These are phyloP conservation scores for Aureoboletus auriporus DNA, from an alignment of 768 basidiomycete species.

Conservation along the genomic window DNA sequence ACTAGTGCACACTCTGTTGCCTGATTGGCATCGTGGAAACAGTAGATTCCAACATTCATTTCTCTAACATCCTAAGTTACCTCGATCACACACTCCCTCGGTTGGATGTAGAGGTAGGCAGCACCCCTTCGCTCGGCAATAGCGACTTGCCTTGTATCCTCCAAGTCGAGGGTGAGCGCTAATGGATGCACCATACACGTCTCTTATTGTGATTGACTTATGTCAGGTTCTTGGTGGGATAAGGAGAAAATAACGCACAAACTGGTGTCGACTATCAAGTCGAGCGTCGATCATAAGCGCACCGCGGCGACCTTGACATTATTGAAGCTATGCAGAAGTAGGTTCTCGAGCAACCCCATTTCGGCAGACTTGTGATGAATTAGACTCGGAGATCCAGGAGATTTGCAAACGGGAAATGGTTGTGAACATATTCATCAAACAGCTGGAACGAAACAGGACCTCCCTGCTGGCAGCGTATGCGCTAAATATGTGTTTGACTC, in stretches of 20 bases:
- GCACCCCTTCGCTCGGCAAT: neutral
- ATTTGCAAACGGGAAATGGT: neutral
- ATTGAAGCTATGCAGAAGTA: constrained; percentile 9
- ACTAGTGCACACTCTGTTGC: neutral
- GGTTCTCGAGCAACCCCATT: neutral
- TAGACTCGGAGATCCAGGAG: neutral
- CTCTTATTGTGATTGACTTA: neutral
- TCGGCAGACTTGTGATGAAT: neutral
- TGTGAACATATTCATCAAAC: neutral
- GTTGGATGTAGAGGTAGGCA: constrained; percentile 1
- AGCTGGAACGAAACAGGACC: neutral
- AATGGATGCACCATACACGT: too few species aligned
- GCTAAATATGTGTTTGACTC: neutral
- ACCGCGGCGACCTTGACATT: constrained; percentile 5
- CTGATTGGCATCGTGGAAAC: neutral
- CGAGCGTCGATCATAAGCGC: neutral
- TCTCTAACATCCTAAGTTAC: constrained; percentile 4
- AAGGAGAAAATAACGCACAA: neutral
- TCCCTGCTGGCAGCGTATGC: constrained; percentile 11
- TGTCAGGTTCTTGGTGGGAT: neutral
- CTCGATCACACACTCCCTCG: constrained; percentile 1
- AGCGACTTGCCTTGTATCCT: neutral
- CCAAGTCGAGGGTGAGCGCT: neutral
- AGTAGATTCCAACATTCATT: neutral
- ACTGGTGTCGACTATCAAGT: neutral